phyloP scores from a whole-genome alignment of 2,329 filamentous ascomycete genomes.

The Pseudomassariella vexata region DNA sequence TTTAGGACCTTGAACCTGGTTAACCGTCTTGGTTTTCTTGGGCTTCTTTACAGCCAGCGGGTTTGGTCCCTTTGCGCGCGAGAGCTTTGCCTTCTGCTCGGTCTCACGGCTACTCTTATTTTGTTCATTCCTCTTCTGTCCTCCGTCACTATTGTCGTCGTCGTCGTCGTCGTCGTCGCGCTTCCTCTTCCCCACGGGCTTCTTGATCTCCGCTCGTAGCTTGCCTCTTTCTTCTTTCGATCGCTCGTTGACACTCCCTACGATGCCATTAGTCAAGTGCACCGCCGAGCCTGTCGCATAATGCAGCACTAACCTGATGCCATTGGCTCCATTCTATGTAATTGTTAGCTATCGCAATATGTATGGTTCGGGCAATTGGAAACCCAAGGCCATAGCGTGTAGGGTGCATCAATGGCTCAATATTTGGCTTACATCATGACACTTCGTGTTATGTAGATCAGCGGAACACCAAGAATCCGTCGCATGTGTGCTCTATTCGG shows the following conservation, averaged over 20 bases:
- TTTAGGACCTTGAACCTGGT: slow-evolving; percentile 9
- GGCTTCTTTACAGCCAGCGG: slow-evolving; percentile 65
- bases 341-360: too few species aligned
- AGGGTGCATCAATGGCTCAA: too few species aligned
- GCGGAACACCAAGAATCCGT: slow-evolving; percentile 63
- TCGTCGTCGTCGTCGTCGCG: slow-evolving; percentile 34
- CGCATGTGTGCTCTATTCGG: slow-evolving; percentile 58
- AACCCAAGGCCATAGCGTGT: too few species aligned
- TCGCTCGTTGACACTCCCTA: slow-evolving; percentile 55
- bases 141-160: slow-evolving; percentile 23
- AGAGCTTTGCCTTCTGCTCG: slow-evolving; percentile 46
- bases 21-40: slow-evolving; percentile 43
- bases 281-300: too few species aligned
- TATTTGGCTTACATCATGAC: too few species aligned
- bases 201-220: slow-evolving; percentile 64
- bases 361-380: too few species aligned
- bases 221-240: slow-evolving; percentile 68
- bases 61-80: slow-evolving; percentile 66
- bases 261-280: too few species aligned
- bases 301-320: too few species aligned
- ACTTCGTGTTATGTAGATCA: slow-evolving; percentile 73
- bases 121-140: slow-evolving; percentile 7
- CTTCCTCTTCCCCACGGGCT: slow-evolving; percentile 43
- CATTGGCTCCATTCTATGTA: slow-evolving; percentile 78
- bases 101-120: too few species aligned